These are phyloP conservation scores for Yamadazyma buinensis DNA, from an alignment of 1,139 yeast genomes.

Conservation along the genomic window DNA sequence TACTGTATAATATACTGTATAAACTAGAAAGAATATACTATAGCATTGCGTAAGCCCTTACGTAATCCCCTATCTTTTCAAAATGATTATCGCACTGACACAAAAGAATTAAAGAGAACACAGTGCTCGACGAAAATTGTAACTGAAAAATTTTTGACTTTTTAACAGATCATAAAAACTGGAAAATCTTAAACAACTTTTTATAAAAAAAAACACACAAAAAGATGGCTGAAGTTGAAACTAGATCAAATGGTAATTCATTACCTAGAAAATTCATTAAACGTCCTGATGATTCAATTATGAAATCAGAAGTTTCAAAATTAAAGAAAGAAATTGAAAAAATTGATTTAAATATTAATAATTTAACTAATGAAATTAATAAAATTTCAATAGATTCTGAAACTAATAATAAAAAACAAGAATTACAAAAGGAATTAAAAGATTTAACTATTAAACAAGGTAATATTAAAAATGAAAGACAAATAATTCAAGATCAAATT, in stretches of 20 bases:
- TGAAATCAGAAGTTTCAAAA: conserved; percentile 56
- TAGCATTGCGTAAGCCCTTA: too few relatives aligned
- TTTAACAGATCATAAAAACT: too few relatives aligned
- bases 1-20: too few relatives aligned
- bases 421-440: conserved; percentile 62
- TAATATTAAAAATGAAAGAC: conserved; percentile 67
- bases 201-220: background rate
- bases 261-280: conserved; percentile 48
- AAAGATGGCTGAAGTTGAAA: conserved; percentile 18
- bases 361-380: conserved; percentile 41
- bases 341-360: conserved; percentile 51
- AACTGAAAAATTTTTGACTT: too few relatives aligned
- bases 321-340: conserved; percentile 68
- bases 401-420: conserved; percentile 54
- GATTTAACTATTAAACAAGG: conserved; percentile 65
- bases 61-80: too few relatives aligned
- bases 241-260: conserved; percentile 8
- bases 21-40: too few relatives aligned
- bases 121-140: too few relatives aligned
- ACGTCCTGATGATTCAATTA: conserved; percentile 69
- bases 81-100: too few relatives aligned
- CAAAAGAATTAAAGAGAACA: too few relatives aligned
- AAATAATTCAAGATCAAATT: conserved; percentile 66
- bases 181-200: too few relatives aligned
- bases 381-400: conserved; percentile 40